Percentiles rank a stretch among this genome's conserved stretches.
phyloP scores from a whole-genome alignment of 495 filamentous ascomycete genomes.

The Daldinia concentrica region DNA sequence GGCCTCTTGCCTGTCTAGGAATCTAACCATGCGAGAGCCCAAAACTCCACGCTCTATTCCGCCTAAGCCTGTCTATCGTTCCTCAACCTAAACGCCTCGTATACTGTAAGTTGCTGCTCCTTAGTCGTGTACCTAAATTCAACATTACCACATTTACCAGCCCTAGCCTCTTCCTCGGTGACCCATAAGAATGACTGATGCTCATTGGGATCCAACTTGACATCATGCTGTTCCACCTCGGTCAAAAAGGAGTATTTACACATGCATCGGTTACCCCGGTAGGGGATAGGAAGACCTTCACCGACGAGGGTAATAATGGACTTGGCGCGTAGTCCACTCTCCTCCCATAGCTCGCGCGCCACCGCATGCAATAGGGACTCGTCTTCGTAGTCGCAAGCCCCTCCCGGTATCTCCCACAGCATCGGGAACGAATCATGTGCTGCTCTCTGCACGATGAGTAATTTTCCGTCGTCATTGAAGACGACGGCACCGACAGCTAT shows the following conservation, averaged over 20 bases:
- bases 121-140: slow-evolving; percentile 47
- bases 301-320: slow-evolving; percentile 52
- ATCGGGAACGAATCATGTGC: slow-evolving; percentile 59
- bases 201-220: slow-evolving; percentile 55
- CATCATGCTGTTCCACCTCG: slow-evolving; percentile 50
- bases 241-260: slow-evolving; percentile 52
- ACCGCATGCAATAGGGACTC: slow-evolving; percentile 58
- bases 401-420: slow-evolving; percentile 67
- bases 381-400: slow-evolving; percentile 60
- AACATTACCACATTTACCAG: slow-evolving; percentile 41
- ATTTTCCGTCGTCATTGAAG: slow-evolving; percentile 45
- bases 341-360: slow-evolving; percentile 65
- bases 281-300: slow-evolving; percentile 49
- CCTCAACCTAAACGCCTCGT: slow-evolving; percentile 46
- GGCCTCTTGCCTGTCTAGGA: slow-evolving; percentile 3
- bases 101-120: slow-evolving; percentile 39
- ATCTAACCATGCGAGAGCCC: background rate
- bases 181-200: slow-evolving; percentile 56
- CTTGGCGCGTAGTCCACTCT: slow-evolving; percentile 55
- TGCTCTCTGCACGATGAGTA: slow-evolving; percentile 63
- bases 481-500: slow-evolving; percentile 51
- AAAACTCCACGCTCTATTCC: slow-evolving; percentile 1
- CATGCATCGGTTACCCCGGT: slow-evolving; percentile 46
- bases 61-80: slow-evolving; percentile 23
- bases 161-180: slow-evolving; percentile 53